phyloP scores from a whole-genome alignment of 345 rosid species.

The Zanthoxylum bungeanum region DNA sequence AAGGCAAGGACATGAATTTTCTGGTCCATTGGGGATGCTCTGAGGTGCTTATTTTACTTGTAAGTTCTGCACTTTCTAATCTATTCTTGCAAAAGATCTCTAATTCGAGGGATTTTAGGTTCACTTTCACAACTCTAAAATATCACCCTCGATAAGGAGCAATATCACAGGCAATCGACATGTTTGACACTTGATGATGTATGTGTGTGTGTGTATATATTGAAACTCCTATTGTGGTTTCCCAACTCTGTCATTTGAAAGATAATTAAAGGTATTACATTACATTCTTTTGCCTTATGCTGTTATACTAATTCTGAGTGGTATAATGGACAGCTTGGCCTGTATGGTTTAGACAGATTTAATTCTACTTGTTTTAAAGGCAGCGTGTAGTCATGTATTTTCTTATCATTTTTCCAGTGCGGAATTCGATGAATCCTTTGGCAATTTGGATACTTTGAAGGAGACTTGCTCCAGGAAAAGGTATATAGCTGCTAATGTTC shows the following conservation, averaged over 20 bases:
- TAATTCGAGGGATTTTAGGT: too few relatives aligned
- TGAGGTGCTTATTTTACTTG: neutral
- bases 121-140: neutral
- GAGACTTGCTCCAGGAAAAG: constrained; percentile 35
- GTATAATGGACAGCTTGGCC: neutral
- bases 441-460: constrained; percentile 26
- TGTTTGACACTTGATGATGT: neutral
- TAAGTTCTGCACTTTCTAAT: too few relatives aligned
- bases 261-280: neutral
- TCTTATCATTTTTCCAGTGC: constrained; percentile 19
- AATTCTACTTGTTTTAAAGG: neutral
- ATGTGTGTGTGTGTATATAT: too few relatives aligned
- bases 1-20: too few relatives aligned
- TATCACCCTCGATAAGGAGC: neutral
- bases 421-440: constrained; percentile 32
- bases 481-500: constrained; percentile 14
- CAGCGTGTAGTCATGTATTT: neutral
- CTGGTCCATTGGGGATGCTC: too few relatives aligned
- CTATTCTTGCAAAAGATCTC: too few relatives aligned
- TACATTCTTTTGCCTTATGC: neutral
- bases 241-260: neutral
- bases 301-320: neutral
- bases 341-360: neutral
- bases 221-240: neutral
- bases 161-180: neutral